These are phyloP conservation scores for Fusarium sp. DNA, from an alignment of 2,329 filamentous ascomycete genomes.

Conservation along the genomic window DNA sequence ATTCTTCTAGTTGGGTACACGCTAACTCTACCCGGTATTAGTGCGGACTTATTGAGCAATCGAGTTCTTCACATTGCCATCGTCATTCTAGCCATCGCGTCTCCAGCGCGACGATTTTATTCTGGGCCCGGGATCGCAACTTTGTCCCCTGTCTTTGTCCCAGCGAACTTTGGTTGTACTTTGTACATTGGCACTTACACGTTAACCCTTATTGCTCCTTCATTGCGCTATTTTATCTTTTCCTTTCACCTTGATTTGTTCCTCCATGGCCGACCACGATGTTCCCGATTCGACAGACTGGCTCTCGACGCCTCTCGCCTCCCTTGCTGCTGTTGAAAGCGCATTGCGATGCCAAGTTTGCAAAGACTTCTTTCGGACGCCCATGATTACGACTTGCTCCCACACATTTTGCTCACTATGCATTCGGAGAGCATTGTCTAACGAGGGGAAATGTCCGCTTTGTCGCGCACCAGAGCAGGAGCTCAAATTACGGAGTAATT, in stretches of 20 bases:
- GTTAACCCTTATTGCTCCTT: background rate
- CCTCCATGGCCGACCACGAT: constrained; percentile 52
- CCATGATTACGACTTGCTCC: constrained; percentile 93
- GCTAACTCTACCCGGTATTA: background rate
- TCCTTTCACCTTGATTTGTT: background rate
- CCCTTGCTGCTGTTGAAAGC: constrained; percentile 79
- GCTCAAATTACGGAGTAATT: constrained; percentile 85
- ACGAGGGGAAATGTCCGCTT: constrained; percentile 87
- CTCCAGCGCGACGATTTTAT: constrained; percentile 38
- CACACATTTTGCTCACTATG: constrained; percentile 98
- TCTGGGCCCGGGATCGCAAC: constrained; percentile 13
- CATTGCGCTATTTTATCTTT: background rate
- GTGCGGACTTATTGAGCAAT: constrained; percentile 12
- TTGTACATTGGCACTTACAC: background rate
- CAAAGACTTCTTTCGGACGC: constrained; percentile 96
- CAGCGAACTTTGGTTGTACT: constrained; percentile 1
- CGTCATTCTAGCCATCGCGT: constrained; percentile 42
- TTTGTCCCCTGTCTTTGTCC: constrained; percentile 1
- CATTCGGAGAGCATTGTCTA: constrained; percentile 85
- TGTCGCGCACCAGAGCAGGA: constrained; percentile 86
- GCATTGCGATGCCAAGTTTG: constrained; percentile 95
- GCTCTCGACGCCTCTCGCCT: constrained; percentile 76
- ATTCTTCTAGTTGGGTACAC: background rate
- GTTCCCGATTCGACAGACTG: constrained; percentile 88
- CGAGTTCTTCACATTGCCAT: constrained; percentile 4